Percentiles rank a stretch among this genome's conserved stretches.
Evolutionary conservation across 1,139 yeast species (phyloP).

Genomic region (Suzukiozyma palmioleophila): DNA sequence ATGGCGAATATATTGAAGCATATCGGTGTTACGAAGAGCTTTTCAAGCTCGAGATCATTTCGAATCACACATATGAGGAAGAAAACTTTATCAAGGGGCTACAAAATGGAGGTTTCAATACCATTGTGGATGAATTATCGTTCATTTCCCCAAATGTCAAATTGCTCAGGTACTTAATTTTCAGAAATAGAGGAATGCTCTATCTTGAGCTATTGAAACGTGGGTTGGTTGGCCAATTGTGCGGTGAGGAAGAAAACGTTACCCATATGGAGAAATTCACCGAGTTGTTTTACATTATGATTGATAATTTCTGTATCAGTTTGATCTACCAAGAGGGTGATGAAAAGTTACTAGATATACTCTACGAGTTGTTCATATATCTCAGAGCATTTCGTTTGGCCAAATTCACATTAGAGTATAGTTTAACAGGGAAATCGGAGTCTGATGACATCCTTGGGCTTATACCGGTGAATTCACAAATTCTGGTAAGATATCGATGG

Average conservation of each 20-base stretch:
- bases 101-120: conserved; percentile 34
- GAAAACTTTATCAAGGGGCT: conserved; percentile 34
- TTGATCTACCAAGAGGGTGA: conserved; percentile 66
- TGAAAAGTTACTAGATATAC: conserved; percentile 41
- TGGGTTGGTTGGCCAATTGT: conserved; percentile 5
- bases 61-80: conserved; percentile 45
- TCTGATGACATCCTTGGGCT: conserved; percentile 44
- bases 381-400: conserved; percentile 50
- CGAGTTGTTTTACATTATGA: conserved; percentile 35
- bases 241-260: conserved; percentile 3
- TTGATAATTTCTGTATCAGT: conserved; percentile 55
- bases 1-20: conserved; percentile 45
- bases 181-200: conserved; percentile 76
- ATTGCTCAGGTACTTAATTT: conserved; percentile 69
- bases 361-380: conserved; percentile 47
- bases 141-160: conserved; percentile 66
- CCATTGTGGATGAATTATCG: conserved; percentile 37
- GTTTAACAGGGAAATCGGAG: conserved; percentile 43
- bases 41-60: conserved; percentile 64
- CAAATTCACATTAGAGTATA: conserved; percentile 62
- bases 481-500: conserved; percentile 1
- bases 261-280: conserved; percentile 10
- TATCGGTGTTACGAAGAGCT: conserved; percentile 54
- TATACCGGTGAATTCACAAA: conserved; percentile 19
- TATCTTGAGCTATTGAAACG: conserved; percentile 45